Base-by-base conservation (phyloP, 805 yeast genomes). In the Metschnikowia similis region DNA sequence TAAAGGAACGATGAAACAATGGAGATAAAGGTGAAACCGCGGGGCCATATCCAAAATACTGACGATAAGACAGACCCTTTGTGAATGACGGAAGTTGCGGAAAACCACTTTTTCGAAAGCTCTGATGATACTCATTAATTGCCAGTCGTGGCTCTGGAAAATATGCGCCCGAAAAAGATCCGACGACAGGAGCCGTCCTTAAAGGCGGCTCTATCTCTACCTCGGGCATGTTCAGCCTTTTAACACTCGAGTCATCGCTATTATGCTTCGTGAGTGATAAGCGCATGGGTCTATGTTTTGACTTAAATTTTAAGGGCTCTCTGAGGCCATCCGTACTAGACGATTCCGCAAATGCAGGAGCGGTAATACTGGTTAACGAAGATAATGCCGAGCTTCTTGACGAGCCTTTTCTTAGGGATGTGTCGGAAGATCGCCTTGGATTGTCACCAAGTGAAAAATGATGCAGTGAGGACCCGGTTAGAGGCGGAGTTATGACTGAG, bases 251-350 rank as follows among this genome's bases (percentile, higher is more conserved):
- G 9, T 35, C 40, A 9, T 39, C 51, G 27, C 55, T 49, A 35
- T 30, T 45, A 35, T 48, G 47, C 49, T 67, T 70, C 52, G 59
- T 69, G 41, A 72, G 64, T 11, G 71, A 51, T 41, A 72, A 59
- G 6, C 76, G 77, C 37, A 67, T 54, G 13, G 76, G 76, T 48
- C 77, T 63, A 47, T 71, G 56, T 50, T 68, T 70, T 6, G 74
- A 74, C 52, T 69, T 72, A 54, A 63, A 68, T 32, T 63, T 59
- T 47, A 60, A 48, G 21, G 58, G 58, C 31, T 41, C 50, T 8
- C 55, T 51, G 37, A 55, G 52, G 32, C 38, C 31, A n/a, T 50
- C 46, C 1, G 37, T 9, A 8, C 37, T 14, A 10, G 48, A 29
- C 16, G 41, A n/a, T 21, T 47, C 53, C 26, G 50, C 45, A 40